Percentiles rank a stretch among this genome's conserved stretches.
Evolutionary conservation across 2,329 filamentous ascomycete species (phyloP).

Genomic region (Scedosporium dehoogii): DNA sequence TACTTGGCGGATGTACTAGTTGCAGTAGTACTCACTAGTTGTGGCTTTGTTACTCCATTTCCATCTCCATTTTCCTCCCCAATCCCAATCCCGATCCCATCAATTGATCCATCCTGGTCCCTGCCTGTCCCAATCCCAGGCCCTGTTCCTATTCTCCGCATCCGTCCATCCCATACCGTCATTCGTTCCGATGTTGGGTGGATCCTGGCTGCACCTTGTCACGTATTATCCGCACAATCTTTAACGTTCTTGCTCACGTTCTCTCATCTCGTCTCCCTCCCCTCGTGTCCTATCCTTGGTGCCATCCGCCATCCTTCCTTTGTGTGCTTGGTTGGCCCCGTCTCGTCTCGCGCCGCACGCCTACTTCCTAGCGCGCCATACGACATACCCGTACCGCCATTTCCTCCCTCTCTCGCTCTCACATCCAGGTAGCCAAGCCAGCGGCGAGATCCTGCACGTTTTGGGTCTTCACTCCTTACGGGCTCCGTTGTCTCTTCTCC

Average conservation of each 20-base stretch:
- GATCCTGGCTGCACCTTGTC: neutral
- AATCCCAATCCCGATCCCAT: too few species aligned
- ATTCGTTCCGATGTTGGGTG: neutral
- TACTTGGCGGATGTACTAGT: too few species aligned
- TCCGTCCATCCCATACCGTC: neutral
- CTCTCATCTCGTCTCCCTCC: neutral
- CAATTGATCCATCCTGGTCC: too few species aligned
- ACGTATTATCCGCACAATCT: neutral
- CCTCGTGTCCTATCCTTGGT: neutral
- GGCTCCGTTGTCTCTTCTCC: neutral
- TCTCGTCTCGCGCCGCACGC: too few species aligned
- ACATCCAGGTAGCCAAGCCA: neutral
- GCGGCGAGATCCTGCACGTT: neutral
- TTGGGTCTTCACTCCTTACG: neutral
- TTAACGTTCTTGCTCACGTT: neutral
- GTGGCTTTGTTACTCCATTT: neutral
- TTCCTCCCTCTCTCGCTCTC: neutral
- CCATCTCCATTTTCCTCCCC: neutral
- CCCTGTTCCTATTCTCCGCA: too few species aligned
- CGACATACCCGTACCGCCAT: neutral
- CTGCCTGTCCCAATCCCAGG: too few species aligned
- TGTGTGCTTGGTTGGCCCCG: neutral
- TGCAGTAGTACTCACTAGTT: too few species aligned
- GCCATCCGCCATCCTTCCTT: neutral
- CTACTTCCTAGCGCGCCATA: neutral